These are phyloP conservation scores for Astrothelium subdiscretum DNA, from an alignment of 495 filamentous ascomycete genomes.

Conservation along the genomic window DNA sequence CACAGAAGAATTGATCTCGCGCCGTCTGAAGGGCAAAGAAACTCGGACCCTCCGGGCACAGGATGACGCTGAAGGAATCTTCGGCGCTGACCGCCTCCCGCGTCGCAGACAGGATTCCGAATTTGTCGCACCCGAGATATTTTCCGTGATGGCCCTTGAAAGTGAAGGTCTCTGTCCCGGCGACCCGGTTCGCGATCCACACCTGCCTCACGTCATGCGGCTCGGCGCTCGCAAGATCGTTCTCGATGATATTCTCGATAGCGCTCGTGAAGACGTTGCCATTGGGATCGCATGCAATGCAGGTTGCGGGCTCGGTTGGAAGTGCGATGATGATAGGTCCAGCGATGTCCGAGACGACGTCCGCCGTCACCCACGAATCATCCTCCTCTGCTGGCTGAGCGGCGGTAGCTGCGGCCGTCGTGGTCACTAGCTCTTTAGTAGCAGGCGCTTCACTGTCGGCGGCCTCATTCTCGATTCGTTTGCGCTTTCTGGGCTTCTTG, in stretches of 20 bases:
- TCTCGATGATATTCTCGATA: slow-evolving; percentile 75
- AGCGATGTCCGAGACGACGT: slow-evolving; percentile 59
- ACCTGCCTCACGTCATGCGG: slow-evolving; percentile 92
- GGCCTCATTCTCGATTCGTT: slow-evolving; percentile 41
- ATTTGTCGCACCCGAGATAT: slow-evolving; percentile 76
- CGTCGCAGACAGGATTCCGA: slow-evolving; percentile 64
- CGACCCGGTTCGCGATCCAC: slow-evolving; percentile 78
- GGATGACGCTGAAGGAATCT: slow-evolving; percentile 54
- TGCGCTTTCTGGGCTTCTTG: slow-evolving; percentile 84
- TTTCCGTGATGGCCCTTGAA: slow-evolving; percentile 84
- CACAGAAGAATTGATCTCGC: slow-evolving; percentile 26
- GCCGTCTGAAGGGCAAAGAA: slow-evolving; percentile 24
- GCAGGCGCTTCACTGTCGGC: slow-evolving; percentile 24
- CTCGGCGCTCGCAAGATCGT: slow-evolving; percentile 66
- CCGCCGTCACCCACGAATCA: slow-evolving; percentile 84
- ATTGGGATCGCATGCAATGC: slow-evolving; percentile 70
- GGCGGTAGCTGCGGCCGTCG: slow-evolving; percentile 20
- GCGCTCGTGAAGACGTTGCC: slow-evolving; percentile 71
- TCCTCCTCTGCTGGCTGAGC: slow-evolving; percentile 45
- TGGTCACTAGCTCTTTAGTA: slow-evolving; percentile 33
- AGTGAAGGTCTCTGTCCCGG: slow-evolving; percentile 66
- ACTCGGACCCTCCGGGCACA: slow-evolving; percentile 18
- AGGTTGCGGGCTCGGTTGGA: slow-evolving; percentile 53
- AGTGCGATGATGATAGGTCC: slow-evolving; percentile 76
- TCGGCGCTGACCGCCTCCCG: slow-evolving; percentile 68